Evolutionary conservation across 1,139 yeast species (phyloP), one percentile per base, ranked within the genome.

Genomic region (Diutina siamensis): DNA sequence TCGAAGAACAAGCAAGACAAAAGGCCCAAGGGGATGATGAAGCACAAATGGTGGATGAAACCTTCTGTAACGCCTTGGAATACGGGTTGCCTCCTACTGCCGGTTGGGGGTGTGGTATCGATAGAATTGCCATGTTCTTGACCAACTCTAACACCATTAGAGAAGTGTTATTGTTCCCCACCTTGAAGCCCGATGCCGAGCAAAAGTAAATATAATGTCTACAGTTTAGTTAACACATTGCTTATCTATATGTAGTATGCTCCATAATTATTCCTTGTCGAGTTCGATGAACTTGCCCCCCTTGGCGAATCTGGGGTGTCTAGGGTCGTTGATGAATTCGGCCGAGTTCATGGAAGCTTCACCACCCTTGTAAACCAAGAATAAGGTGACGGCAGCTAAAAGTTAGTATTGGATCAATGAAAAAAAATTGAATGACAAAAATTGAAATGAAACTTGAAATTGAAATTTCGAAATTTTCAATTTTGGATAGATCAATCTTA

Each of bases 21-120:
- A 92, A 92, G 75, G 97, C 74, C 56, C 97, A 88, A 69, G 98
- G 98, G 74, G 98, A 92, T 62, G 98, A 92, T 60, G 98, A 92
- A 72, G 98, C 97, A 49, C 98, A 92, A 72, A 65, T 88, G 68
- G 76, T 92, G 53, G 98, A 92, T 64, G 98, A 92, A 71, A 83
- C 87, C 51, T 92, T 92, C 88, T 84, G 95, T 73, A 86, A 89
- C 60, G 97, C 98, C 53, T 78, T 92, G 62, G 98, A 92, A 72
- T 92, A 87, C 67, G 98, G 98, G 67, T 77, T 92, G 60, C 98
- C 98, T 51, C 98, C 98, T 0, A 89, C 97, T 1, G 97, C 96
- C 1, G 99, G 99, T 0, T 86, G 96, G 87, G 99, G 98, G 0
- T 67, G 94, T 51, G 99, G 99, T 0, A 72, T 92, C 57, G 98